Evolutionary conservation across 2,329 filamentous ascomycete species (phyloP).

Genomic region (Colletotrichum sp.): DNA sequence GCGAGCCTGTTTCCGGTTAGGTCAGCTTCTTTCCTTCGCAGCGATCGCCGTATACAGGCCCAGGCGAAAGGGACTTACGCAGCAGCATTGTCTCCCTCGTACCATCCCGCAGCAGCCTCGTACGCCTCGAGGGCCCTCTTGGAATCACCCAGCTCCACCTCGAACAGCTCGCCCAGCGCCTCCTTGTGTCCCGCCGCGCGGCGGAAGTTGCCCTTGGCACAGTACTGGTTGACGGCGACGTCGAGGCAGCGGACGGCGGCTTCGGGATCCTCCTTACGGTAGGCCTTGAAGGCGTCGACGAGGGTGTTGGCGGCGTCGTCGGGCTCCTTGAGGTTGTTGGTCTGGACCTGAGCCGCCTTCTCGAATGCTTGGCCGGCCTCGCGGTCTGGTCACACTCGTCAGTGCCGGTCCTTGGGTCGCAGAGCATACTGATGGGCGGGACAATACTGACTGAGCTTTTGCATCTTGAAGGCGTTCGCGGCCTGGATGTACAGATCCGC

Average conservation of each 20-base stretch:
- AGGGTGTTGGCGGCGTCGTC: constrained; percentile 91
- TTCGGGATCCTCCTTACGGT: constrained; percentile 82
- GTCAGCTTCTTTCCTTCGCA: neutral
- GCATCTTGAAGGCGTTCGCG: constrained; percentile 89
- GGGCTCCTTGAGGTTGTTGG: constrained; percentile 82
- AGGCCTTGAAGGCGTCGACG: constrained; percentile 93
- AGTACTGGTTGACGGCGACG: constrained; percentile 84
- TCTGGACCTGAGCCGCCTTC: constrained; percentile 82
- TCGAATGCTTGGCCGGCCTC: constrained; percentile 90
- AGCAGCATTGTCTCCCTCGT: constrained; percentile 83
- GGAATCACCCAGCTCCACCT: constrained; percentile 79
- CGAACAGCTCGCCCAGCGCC: constrained; percentile 84
- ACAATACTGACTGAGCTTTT: constrained; percentile 72
- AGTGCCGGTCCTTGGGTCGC: neutral
- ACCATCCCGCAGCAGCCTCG: constrained; percentile 87
- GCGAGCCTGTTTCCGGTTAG: constrained; percentile 64
- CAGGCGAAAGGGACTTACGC: constrained; percentile 60
- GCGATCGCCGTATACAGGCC: too few species aligned
- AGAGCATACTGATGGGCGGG: too few species aligned
- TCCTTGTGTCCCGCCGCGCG: constrained; percentile 92
- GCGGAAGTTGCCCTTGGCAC: constrained; percentile 86
- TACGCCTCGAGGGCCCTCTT: constrained; percentile 83
- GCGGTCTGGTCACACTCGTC: constrained; percentile 58
- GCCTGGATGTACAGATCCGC: constrained; percentile 88
- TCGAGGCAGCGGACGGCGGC: constrained; percentile 83